Evolutionary conservation across 73 alveolate species (phyloP), one percentile per base, ranked within the genome.

Genomic region (Uronychia binucleata): DNA sequence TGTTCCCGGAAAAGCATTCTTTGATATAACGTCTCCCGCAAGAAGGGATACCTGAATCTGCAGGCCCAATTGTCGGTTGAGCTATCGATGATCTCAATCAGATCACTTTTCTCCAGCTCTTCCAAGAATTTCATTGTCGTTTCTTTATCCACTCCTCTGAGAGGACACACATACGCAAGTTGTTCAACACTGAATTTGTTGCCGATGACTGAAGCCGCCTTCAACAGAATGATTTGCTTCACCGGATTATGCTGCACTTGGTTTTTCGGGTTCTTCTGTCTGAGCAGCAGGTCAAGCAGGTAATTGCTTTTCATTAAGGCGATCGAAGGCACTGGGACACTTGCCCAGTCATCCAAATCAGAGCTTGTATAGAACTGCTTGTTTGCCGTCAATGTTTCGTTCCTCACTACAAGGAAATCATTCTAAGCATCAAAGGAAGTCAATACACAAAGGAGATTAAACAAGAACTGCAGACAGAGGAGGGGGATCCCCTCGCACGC

Each of bases 191-290:
- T 79, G 75, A 90, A 90, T 28, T 35, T 84, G n/a, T 90, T 91
- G 27, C 95, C 95, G 30, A 90, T 90, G 0, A 85, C 95, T 28
- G 93, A 85, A 8, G 92, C 95, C 0, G 93, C 83, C 75, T 90
- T 90, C 57, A 90, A 35, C 58, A 90, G 46, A 58, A 90, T 77
- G 1, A 90, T 57, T 34, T 87, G 84, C 58, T 90, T 90, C 11
- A 88, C 85, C 34, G 60, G 74, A 33, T 29, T 82, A 30, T 29
- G 81, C 29, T 5, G 5, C 14, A 32, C 28, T 8, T 57, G 31
- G 77, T 79, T 85, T 13, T 83, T 86, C 28, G 46, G 60, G 32
- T 82, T 5, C 67, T 46, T 46, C 67, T 46, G n/a, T 60, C 75
- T 79, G 25, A 90, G 75, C 33, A 85, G 75, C 19, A 76, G 74